These are phyloP conservation scores for Cyclotella distinguenda DNA, from an alignment of 108 stramenopile species.

Conservation along the genomic window DNA sequence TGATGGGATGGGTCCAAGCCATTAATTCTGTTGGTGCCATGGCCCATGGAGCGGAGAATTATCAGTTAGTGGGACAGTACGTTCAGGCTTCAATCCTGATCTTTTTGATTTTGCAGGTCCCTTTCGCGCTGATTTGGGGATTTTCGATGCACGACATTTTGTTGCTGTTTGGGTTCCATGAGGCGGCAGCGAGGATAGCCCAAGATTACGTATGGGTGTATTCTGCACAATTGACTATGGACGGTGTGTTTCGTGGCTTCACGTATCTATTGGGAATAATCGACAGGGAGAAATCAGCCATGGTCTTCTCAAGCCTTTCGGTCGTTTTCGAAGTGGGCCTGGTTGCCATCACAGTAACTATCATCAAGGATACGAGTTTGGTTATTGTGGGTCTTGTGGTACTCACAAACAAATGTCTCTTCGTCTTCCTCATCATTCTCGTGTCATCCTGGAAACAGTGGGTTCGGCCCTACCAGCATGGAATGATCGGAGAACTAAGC, in stretches of 20 bases:
- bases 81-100: constrained; percentile 14
- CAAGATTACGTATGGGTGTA: constrained; percentile 29
- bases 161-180: constrained; percentile 30
- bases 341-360: constrained; percentile 1
- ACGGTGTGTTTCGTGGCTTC: constrained; percentile 5
- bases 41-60: constrained; percentile 40
- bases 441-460: constrained; percentile 8
- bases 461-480: constrained; percentile 13
- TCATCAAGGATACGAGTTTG: constrained; percentile 20
- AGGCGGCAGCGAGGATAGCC: constrained; percentile 14
- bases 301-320: constrained; percentile 3
- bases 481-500: constrained; percentile 15
- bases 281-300: constrained; percentile 12
- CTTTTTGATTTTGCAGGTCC: constrained; percentile 24
- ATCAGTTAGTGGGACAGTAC: constrained; percentile 33
- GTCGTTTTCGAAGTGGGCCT: constrained; percentile 1
- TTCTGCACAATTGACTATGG: constrained; percentile 4
- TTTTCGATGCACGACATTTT: constrained; percentile 27
- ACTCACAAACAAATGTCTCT: constrained; percentile 9
- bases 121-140: constrained; percentile 22
- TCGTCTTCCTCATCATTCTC: constrained; percentile 31
- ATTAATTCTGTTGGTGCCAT: constrained; percentile 33
- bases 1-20: constrained; percentile 31
- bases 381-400: constrained; percentile 29
- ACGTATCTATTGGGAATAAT: constrained; percentile 21